Evolutionary conservation across 225 moss, liverwort and hornwort genomes (phyloP), one percentile per base, ranked within the genome.

Genomic region (Thuidium tamariscinum): DNA sequence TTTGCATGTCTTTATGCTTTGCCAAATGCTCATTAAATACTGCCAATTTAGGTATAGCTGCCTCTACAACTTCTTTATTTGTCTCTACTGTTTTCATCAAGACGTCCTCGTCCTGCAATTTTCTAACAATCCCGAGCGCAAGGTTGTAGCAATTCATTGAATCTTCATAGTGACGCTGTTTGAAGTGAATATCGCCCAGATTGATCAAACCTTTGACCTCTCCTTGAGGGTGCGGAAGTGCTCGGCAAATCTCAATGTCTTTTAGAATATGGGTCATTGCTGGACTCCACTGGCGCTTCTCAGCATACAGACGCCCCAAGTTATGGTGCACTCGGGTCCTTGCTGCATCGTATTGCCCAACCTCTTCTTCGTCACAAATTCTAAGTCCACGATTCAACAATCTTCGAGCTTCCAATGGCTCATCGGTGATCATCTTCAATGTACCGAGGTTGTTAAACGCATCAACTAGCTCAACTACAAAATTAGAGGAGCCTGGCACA

Each of bases 181-280:
- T 99, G 87, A 95, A 94, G 86, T 95, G 92, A 80, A 97, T 87
- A 48, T 91, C 91, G n/a, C 90, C 99, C 63, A 95, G 90, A 86
- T 99, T 99, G 83, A 96, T 94, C 71, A 95, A 90, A 29, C 99
- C 99, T 90, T 99, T 99, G 75, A 95, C 99, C 88, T 97, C 99
- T 80, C 99, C 99, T 88, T 97, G 99, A 30, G 95, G 91, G 72
- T 99, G 99, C 83, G 94, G 95, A 85, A 99, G 90, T 17, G 88
- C 92, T 86, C 92, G 94, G 84, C 99, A 99, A 51, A 99, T 99
- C 86, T 94, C 90, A 64, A 99, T 91, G 61, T 99, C 99, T 86
- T 95, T 92, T 55, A 95, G 59, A 32, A 90, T 87, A 52, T 99
- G 96, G 23, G 65, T 20, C 89, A 93, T 93, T 74, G 97, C 95